Evolutionary conservation across 116 monocot genomes (phyloP), one percentile per base, ranked within the genome.

Genomic region (Iris pallida): DNA sequence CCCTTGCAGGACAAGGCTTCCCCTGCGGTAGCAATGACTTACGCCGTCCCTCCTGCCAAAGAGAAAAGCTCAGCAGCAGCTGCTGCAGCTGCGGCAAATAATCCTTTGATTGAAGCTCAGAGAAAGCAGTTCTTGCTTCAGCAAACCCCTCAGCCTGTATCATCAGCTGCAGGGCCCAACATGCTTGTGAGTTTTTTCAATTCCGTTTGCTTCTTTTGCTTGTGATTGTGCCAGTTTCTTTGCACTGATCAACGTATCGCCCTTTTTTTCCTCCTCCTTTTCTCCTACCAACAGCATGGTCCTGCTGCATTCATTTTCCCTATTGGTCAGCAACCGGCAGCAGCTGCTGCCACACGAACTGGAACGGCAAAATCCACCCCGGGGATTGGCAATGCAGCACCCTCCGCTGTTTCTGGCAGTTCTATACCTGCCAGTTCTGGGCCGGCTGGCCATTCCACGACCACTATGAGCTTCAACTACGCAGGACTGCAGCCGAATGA

Each of bases 261-360:
- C 65, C 16, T 47, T 45, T 62, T 30, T 30, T 30, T 3, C 30
- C 0, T 30, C 12, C 18, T 9, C 56, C 7, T 44, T 43, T 16
- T n/a, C n/a, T n/a, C n/a, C 1, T 17, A 18, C 61, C 42, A 63
- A 20, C 68, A 73, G 81, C 90, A 77, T 48, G 83, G 76, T 40
- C 86, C 67, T 67, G 81, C 87, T 49, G 81, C 90, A 14, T 83
- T 90, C 64, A 67, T 90, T 58, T 81, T 86, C 56, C 78, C 90
- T n/a, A 12, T 90, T 4, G 80, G 80, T 56, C 86, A 90, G 58
- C 90, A 82, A 42, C 79, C 72, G 53, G 68, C 80, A 5, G 76
- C 73, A 11, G 70, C 64, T 3, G 71, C 83, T 9, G 58, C 20
- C 55, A 56, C 55, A 59, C 49, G 62, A 47, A 8, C 61, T 16